Percentiles rank a stretch among this genome's conserved stretches.
These are phyloP conservation scores for Colletotrichum abscissum DNA, from an alignment of 2,329 filamentous ascomycete species.

Conservation along the genomic window DNA sequence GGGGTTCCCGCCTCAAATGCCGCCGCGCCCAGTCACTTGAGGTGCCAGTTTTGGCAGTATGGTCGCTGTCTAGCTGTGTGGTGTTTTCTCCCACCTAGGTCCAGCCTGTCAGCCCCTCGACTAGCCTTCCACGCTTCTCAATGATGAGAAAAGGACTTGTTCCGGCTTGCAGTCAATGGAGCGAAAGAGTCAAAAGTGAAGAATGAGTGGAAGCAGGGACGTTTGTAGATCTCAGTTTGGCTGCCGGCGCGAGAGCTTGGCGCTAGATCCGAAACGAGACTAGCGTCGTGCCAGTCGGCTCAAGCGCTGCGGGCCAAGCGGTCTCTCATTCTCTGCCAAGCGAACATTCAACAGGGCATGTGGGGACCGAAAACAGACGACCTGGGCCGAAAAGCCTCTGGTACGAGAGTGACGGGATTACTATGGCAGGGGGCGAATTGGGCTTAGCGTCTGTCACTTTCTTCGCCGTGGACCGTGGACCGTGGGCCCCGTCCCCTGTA, in stretches of 20 bases:
- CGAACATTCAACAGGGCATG: background rate
- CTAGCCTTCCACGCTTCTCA: too few species aligned
- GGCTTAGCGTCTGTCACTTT: background rate
- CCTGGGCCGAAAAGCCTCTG: background rate
- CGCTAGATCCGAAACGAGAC: background rate
- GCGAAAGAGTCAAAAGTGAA: background rate
- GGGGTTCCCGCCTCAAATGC: constrained; percentile 19
- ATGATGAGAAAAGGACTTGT: background rate
- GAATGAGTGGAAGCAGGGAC: background rate
- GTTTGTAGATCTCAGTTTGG: constrained; percentile 3
- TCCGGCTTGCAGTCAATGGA: background rate
- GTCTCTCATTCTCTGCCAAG: background rate
- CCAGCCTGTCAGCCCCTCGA: too few species aligned
- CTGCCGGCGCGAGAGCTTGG: background rate
- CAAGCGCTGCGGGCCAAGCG: background rate
- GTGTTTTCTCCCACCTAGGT: background rate
- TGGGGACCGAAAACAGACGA: background rate
- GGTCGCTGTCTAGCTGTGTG: background rate
- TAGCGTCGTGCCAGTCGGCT: background rate
- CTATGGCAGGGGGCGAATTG: background rate
- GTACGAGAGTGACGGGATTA: background rate
- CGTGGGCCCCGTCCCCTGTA: background rate
- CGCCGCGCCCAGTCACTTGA: background rate
- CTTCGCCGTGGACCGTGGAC: too few species aligned
- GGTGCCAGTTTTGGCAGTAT: background rate